Evolutionary conservation across 108 stramenopile species (phyloP), one percentile per base, ranked within the genome.

Genomic region (Skeletonema potamos): DNA sequence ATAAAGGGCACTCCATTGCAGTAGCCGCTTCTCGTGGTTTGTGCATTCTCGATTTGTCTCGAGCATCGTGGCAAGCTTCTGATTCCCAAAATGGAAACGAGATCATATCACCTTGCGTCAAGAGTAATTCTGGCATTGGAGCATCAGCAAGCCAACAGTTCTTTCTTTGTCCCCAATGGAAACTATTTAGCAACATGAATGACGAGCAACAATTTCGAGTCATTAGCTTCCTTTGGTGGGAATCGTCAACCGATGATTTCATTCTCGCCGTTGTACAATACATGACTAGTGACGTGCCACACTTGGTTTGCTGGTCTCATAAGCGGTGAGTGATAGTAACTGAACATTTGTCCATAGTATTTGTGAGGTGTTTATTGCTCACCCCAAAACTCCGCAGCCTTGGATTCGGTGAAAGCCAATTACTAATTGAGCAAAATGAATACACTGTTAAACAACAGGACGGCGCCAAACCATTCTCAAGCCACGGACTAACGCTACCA

Each of bases 261-360:
- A 70, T 79, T 67, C 54, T 79, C 27, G 77, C 77, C 9, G 66
- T 79, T 61, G 56, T 79, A 32, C 37, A 72, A 60, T 79, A 72
- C 51, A 37, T 58, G 51, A 18, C 33, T 55, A 41, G n/a, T 65
- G 77, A 63, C 43, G 10, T 26, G 28, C 44, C 32, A 1, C 27
- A 66, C 37, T 62, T 79, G 36, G 77, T 72, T 51, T 70, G 66
- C 37, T 79, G 77, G 77, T 72, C 77, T 15, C 62, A 64, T 1
- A 77, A 34, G 36, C 66, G 67, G 74, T 68, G 48, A 18, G 29
- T 61, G 5, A 28, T 32, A 24, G n/a, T 28, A 32, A 12, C 29
- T 65, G n/a, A 11, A 11, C 10, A 29, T 61, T 8, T 1, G 22
- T 41, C 13, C 18, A 54, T 6, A 0, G 15, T 15, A 2, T 20